Percentiles rank a stretch among this genome's conserved stretches.
phyloP scores from a whole-genome alignment of 352 stramenopile species.

The Globisporangium megalacanthum region DNA sequence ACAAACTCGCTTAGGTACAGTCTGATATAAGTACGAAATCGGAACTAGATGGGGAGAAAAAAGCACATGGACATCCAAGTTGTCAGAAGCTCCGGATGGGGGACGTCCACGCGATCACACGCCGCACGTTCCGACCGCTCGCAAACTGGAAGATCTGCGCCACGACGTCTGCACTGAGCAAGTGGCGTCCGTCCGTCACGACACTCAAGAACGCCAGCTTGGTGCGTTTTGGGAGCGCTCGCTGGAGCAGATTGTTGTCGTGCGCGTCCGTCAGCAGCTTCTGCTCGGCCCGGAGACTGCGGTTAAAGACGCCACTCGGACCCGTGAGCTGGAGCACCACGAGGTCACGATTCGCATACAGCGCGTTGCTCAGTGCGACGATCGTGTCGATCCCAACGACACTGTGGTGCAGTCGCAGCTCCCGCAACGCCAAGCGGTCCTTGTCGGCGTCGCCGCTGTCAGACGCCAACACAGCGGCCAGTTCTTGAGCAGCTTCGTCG shows the following conservation, averaged over 20 bases:
- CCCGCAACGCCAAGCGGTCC: not conserved
- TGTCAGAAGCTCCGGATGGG: not conserved
- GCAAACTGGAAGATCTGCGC: conserved; percentile 2
- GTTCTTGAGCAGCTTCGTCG: not conserved
- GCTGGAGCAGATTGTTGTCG: not conserved
- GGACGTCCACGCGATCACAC: not conserved
- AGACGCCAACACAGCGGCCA: not conserved
- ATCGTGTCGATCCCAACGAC: not conserved
- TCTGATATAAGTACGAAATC: not conserved
- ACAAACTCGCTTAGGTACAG: not conserved
- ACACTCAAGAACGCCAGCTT: conserved; percentile 6
- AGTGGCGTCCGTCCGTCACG: not conserved
- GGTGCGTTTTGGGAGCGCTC: not conserved
- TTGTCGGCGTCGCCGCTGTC: not conserved
- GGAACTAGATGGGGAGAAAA: not conserved
- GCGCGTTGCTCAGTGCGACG: not conserved
- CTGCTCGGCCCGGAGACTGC: not conserved
- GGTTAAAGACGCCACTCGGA: not conserved
- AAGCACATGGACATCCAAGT: too few species aligned
- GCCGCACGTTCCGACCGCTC: not conserved
- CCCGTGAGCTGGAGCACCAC: not conserved
- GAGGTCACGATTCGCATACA: not conserved
- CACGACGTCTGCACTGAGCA: not conserved
- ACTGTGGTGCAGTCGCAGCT: not conserved
- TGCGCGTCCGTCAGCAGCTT: not conserved